These are phyloP conservation scores for Atkinsonella hypoxylon DNA, from an alignment of 2,329 filamentous ascomycete species.

Conservation along the genomic window DNA sequence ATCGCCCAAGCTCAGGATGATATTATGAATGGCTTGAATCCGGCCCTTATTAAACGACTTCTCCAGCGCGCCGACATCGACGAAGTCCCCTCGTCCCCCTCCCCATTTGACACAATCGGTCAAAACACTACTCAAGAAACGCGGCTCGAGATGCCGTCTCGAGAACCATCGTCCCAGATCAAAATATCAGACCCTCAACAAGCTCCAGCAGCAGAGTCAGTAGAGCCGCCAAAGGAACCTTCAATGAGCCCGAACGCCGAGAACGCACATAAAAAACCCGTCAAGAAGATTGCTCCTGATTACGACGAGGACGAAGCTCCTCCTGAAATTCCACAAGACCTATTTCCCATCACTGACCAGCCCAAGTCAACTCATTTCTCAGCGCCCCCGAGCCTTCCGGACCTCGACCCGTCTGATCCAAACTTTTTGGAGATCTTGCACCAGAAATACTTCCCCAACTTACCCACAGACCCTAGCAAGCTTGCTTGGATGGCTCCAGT, in stretches of 20 bases:
- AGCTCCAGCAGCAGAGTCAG: neutral
- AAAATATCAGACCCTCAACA: neutral
- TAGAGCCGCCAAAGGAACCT: neutral
- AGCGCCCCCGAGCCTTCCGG: slow-evolving; percentile 40
- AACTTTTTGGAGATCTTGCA: slow-evolving; percentile 78
- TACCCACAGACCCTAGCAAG: slow-evolving; percentile 72
- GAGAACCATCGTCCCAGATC: neutral
- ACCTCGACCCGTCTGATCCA: slow-evolving; percentile 72
- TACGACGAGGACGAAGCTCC: slow-evolving; percentile 33
- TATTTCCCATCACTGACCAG: slow-evolving; percentile 29
- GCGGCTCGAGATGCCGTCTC: neutral
- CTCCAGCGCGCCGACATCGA: slow-evolving; percentile 68
- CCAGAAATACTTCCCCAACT: slow-evolving; percentile 83
- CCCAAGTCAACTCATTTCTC: slow-evolving; percentile 50
- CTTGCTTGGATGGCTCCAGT: slow-evolving; percentile 82
- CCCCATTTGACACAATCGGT: slow-evolving; percentile 27
- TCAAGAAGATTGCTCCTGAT: slow-evolving; percentile 17
- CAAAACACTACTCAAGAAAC: neutral
- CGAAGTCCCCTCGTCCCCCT: slow-evolving; percentile 32
- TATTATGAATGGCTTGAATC: slow-evolving; percentile 65
- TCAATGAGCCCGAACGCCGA: neutral
- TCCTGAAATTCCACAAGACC: slow-evolving; percentile 26
- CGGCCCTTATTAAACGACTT: slow-evolving; percentile 63
- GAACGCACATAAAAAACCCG: neutral
- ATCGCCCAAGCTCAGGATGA: slow-evolving; percentile 73